Conservation (phyloP, 169 alveolate genomes). For the Plasmodium gaboni region DNA sequence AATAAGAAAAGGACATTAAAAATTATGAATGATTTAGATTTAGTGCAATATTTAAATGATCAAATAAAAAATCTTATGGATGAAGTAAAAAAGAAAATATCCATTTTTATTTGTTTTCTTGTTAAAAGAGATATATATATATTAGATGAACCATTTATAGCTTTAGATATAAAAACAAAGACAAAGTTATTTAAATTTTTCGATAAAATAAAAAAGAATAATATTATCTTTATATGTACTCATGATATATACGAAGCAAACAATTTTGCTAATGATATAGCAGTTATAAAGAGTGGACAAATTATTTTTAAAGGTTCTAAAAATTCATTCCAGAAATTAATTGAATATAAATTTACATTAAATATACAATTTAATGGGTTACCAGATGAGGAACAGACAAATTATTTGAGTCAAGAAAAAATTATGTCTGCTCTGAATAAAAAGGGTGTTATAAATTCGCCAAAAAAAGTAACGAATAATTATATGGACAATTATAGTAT, state of each 20-base stretch:
- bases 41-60: slow-evolving; percentile 32
- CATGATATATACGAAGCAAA: slow-evolving; percentile 76
- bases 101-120: slow-evolving; percentile 65
- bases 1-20: slow-evolving; percentile 44
- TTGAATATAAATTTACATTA: slow-evolving; percentile 47
- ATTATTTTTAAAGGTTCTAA: slow-evolving; percentile 45
- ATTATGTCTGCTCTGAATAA: not conserved
- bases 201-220: slow-evolving; percentile 69
- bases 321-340: slow-evolving; percentile 13
- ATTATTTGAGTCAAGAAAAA: slow-evolving; percentile 3
- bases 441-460: not conserved
- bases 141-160: slow-evolving; percentile 69
- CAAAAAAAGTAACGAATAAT: not conserved
- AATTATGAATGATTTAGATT: slow-evolving; percentile 44
- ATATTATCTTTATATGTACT: slow-evolving; percentile 67
- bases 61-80: slow-evolving; percentile 42
- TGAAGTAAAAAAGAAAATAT: slow-evolving; percentile 69
- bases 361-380: slow-evolving; percentile 23
- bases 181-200: slow-evolving; percentile 45
- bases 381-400: not conserved
- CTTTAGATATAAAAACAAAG: slow-evolving; percentile 67
- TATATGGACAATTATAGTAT: too few relatives aligned
- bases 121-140: slow-evolving; percentile 65
- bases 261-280: slow-evolving; percentile 60
- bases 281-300: slow-evolving; percentile 52